A percentile compares a stretch with the other conserved stretches of the same genome.
phyloP scores from a whole-genome alignment of 768 basidiomycete genomes.

The Boletus pseudo-olivaceus region DNA sequence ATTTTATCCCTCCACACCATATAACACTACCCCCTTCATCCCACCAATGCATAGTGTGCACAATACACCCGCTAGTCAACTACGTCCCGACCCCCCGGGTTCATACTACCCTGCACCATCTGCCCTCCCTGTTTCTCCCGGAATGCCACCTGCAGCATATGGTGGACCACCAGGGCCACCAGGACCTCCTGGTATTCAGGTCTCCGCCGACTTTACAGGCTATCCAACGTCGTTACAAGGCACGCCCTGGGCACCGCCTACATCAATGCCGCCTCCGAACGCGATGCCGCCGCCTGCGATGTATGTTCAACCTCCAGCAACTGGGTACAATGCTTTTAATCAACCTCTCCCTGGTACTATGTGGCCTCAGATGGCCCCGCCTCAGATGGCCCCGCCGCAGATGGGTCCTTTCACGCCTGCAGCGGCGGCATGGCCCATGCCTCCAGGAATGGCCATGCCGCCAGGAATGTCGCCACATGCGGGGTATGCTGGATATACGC shows the following conservation, averaged over 20 bases:
- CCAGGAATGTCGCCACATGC: conserved; percentile 25
- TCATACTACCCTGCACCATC: conserved; percentile 33
- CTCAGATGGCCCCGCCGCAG: conserved; percentile 1
- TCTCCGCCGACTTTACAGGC: conserved; percentile 33
- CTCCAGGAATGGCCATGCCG: conserved; percentile 23
- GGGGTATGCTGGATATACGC: conserved; percentile 21
- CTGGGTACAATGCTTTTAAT: conserved; percentile 28
- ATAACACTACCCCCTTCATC: conserved; percentile 37
- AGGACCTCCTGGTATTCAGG: conserved; percentile 5
- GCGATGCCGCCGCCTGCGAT: conserved; percentile 14
- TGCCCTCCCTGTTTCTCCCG: conserved; percentile 25
- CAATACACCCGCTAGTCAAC: conserved; percentile 20
- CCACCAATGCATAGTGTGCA: conserved; percentile 32
- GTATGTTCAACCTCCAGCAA: conserved; percentile 13
- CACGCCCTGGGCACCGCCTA: conserved; percentile 27
- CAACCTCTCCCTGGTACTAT: conserved; percentile 30
- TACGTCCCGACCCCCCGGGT: conserved; percentile 25
- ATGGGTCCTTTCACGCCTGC: conserved; percentile 27
- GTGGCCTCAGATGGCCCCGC: conserved; percentile 18
- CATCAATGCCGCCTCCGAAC: conserved; percentile 20
- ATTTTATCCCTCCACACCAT: conserved; percentile 38
- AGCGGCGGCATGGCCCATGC: conserved; percentile 24
- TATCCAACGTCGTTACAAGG: conserved; percentile 25
- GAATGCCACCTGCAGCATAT: conserved; percentile 6
- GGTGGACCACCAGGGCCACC: conserved; percentile 6